Evolutionary conservation across 2,329 filamentous ascomycete species (phyloP).

Genomic region (Trichoderma sp.): DNA sequence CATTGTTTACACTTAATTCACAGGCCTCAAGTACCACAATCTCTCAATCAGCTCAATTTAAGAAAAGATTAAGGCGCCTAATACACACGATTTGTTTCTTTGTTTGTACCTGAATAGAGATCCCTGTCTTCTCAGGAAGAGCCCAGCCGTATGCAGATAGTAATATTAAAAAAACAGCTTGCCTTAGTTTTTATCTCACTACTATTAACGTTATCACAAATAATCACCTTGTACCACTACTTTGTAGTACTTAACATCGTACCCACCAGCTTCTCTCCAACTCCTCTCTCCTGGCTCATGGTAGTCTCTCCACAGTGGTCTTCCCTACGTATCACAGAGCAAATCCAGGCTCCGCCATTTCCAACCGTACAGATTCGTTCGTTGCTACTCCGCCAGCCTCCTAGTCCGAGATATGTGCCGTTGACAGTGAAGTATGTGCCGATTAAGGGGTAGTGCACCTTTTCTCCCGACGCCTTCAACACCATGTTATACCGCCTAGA

Average conservation of each 20-base stretch:
- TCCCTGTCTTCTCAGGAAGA: neutral
- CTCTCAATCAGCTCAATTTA: neutral
- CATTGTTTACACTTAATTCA: neutral
- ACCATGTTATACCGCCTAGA: conserved; percentile 42
- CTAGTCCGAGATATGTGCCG: conserved; percentile 39
- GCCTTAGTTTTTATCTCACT: no score
- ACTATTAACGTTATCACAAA: no score
- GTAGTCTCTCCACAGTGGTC: neutral
- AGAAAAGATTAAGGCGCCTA: no score
- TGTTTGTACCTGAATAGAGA: no score
- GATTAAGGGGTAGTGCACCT: conserved; percentile 38
- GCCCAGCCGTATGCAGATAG: no score
- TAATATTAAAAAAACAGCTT: no score
- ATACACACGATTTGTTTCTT: neutral
- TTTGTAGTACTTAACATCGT: neutral
- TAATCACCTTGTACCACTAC: neutral
- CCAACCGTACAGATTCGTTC: conserved; percentile 41
- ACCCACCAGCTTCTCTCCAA: no score
- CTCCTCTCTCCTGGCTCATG: neutral
- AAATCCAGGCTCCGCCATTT: conserved; percentile 42
- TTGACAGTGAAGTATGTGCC: conserved; percentile 42
- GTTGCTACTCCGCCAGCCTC: conserved; percentile 39
- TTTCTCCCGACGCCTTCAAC: conserved; percentile 35
- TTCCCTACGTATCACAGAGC: conserved; percentile 37
- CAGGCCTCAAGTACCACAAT: neutral